Percentiles rank a stretch among this genome's conserved stretches.
phyloP scores from a whole-genome alignment of 768 basidiomycete genomes.

The Favolaschia claudopus region DNA sequence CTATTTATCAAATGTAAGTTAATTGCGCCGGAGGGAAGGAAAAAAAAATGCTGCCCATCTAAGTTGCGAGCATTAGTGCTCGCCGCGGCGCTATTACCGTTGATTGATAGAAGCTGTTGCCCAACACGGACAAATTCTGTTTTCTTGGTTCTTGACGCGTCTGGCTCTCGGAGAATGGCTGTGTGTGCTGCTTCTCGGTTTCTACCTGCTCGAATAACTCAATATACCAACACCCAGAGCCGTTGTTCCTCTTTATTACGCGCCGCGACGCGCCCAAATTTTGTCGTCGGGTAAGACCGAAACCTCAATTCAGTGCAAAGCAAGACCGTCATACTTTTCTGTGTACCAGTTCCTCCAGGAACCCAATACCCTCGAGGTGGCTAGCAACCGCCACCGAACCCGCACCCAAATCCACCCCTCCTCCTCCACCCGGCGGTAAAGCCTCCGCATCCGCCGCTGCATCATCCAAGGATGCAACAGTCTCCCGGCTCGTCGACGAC shows the following conservation, averaged over 20 bases:
- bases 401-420: constrained; percentile 47
- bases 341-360: constrained; percentile 43
- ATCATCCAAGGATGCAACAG: constrained; percentile 67
- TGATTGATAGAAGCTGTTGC: constrained; percentile 16
- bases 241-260: constrained; percentile 53
- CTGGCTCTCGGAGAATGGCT: constrained; percentile 42
- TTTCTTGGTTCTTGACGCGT: constrained; percentile 40
- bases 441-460: no score
- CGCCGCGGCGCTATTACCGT: not conserved
- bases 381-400: constrained; percentile 62
- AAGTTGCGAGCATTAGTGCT: no score
- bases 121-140: constrained; percentile 42
- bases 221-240: constrained; percentile 40
- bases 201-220: no score
- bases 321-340: not conserved
- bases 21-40: no score
- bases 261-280: constrained; percentile 48
- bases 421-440: constrained; percentile 50
- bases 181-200: no score
- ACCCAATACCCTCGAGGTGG: constrained; percentile 55
- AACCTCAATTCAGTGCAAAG: constrained; percentile 12
- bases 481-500: constrained; percentile 89
- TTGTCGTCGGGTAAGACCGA: constrained; percentile 43
- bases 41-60: no score
- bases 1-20: no score